These are phyloP conservation scores for Pisolithus albus DNA, from an alignment of 768 basidiomycete genomes.

Conservation along the genomic window DNA sequence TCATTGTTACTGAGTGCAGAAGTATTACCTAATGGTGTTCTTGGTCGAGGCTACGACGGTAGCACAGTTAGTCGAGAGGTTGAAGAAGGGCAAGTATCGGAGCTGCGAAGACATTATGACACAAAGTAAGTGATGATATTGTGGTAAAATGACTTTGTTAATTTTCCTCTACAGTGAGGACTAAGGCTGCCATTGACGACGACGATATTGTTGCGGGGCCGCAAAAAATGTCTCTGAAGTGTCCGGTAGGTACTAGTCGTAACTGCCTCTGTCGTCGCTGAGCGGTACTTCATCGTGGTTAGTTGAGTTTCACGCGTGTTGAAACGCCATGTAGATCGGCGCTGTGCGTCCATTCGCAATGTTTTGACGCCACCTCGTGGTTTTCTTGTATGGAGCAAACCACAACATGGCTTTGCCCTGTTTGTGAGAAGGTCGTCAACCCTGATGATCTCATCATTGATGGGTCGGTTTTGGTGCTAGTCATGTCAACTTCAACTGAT, in stretches of 20 bases:
- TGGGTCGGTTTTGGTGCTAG: conserved; percentile 48
- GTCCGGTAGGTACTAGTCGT: conserved; percentile 62
- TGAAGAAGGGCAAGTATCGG: conserved; percentile 63
- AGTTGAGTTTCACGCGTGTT: conserved; percentile 86
- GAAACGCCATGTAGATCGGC: conserved; percentile 77
- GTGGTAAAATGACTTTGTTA: neutral
- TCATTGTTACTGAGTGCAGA: conserved; percentile 38
- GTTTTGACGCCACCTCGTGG: conserved; percentile 95
- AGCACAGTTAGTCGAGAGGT: conserved; percentile 57
- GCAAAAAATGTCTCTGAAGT: conserved; percentile 87
- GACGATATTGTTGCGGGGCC: conserved; percentile 90
- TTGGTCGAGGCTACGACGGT: conserved; percentile 76
- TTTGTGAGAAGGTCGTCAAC: conserved; percentile 76
- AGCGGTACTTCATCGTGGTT: conserved; percentile 3
- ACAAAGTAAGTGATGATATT: conserved; percentile 46
- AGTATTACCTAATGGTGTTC: conserved; percentile 81
- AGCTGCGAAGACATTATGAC: conserved; percentile 57
- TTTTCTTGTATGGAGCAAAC: conserved; percentile 94
- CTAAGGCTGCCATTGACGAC: conserved; percentile 54
- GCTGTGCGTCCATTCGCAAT: conserved; percentile 86
- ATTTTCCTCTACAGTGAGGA: conserved; percentile 39
- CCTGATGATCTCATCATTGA: conserved; percentile 84
- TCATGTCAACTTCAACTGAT: neutral
- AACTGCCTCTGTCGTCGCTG: neutral
- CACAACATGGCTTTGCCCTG: conserved; percentile 92